phyloP scores from a whole-genome alignment of 202 grass and related monocot species.

The Setaria viridis region DNA sequence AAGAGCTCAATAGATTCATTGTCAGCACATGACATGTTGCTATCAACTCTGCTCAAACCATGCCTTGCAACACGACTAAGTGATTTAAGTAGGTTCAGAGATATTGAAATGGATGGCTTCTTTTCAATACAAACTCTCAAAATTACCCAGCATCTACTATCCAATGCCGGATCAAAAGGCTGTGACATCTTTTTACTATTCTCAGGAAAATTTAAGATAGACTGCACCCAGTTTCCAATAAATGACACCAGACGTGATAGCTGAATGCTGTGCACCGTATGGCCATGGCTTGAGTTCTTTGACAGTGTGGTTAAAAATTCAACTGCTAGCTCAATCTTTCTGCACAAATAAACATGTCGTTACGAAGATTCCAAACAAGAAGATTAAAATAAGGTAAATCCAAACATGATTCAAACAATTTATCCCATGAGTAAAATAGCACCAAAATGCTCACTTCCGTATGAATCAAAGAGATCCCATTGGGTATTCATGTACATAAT shows the following conservation, averaged over 20 bases:
- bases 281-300: conserved; percentile 46
- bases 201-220: conserved; percentile 62
- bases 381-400: background rate
- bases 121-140: conserved; percentile 74
- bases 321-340: conserved; percentile 79
- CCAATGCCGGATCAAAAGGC: conserved; percentile 67
- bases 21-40: conserved; percentile 19
- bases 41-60: conserved; percentile 56
- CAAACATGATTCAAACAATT: background rate
- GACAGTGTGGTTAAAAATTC: conserved; percentile 56
- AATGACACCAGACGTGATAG: conserved; percentile 66
- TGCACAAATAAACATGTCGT: conserved; percentile 59
- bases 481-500: background rate
- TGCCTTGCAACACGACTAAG: conserved; percentile 73
- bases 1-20: conserved; percentile 65
- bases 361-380: conserved; percentile 5
- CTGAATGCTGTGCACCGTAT: conserved; percentile 42
- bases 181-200: conserved; percentile 65
- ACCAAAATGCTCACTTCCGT: background rate
- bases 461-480: background rate
- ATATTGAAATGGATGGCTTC: conserved; percentile 69
- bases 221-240: conserved; percentile 84
- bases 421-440: background rate
- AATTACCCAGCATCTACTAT: conserved; percentile 80
- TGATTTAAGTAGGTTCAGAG: conserved; percentile 72